Conservation (phyloP, 305 asterid species). For the Fraxinus nigra region DNA sequence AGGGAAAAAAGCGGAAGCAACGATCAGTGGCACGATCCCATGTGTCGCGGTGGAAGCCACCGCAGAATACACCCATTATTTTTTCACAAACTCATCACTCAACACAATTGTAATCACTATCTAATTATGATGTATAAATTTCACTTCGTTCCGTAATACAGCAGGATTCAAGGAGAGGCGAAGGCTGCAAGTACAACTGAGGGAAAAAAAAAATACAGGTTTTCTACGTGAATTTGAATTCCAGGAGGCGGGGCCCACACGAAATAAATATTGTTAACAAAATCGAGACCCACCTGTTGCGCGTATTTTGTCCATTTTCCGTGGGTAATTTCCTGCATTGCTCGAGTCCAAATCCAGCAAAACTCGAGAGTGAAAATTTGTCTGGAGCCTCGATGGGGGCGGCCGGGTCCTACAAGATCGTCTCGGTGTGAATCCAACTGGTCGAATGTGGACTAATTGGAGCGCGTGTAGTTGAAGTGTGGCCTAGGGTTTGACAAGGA, state of each 20-base stretch:
- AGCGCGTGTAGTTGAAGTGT: not conserved
- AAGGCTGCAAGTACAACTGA: not conserved
- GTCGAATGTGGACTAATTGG: not conserved
- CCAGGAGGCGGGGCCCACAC: too few relatives aligned
- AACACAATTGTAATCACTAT: slow-evolving; percentile 22
- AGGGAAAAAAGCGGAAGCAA: slow-evolving; percentile 70
- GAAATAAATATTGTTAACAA: too few relatives aligned
- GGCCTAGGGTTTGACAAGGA: not conserved
- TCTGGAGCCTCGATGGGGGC: not conserved
- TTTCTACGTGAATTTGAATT: too few relatives aligned
- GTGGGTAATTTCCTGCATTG: too few relatives aligned
- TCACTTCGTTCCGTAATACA: not conserved
- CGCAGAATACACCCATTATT: slow-evolving; percentile 61
- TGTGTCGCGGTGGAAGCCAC: slow-evolving; percentile 43
- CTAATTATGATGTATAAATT: not conserved
- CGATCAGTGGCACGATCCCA: slow-evolving; percentile 68
- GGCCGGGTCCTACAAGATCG: not conserved
- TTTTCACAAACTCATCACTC: slow-evolving; percentile 33
- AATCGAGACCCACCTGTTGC: too few relatives aligned
- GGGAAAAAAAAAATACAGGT: not conserved
- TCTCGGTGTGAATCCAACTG: not conserved
- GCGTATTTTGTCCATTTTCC: too few relatives aligned
- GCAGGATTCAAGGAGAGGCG: not conserved
- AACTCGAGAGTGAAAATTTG: not conserved
- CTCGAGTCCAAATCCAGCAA: not conserved